Evolutionary conservation across 306 rosid species (phyloP).

Genomic region (Lathyrus sativus): DNA sequence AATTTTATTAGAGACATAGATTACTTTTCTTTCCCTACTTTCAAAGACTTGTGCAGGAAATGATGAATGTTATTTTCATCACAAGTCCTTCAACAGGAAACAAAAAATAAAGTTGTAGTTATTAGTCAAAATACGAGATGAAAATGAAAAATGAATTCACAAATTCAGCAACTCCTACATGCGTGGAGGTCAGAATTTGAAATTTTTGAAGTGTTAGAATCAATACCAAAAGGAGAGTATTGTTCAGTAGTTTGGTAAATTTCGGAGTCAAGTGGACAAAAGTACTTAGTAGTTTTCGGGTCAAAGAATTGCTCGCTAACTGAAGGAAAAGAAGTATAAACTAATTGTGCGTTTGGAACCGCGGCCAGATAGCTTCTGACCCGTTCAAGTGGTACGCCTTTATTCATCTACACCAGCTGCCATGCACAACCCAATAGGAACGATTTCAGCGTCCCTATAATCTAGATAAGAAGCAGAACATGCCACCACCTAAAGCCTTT

Average conservation of each 20-base stretch:
- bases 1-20: constrained; percentile 28
- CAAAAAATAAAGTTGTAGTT: neutral
- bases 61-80: neutral
- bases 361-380: neutral
- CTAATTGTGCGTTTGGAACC: neutral
- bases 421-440: too few relatives aligned
- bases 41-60: neutral
- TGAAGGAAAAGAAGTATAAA: constrained; percentile 25
- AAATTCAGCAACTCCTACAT: constrained; percentile 2
- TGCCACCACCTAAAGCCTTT: too few relatives aligned
- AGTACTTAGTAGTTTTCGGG: constrained; percentile 10
- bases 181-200: constrained; percentile 6
- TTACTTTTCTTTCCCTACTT: constrained; percentile 13
- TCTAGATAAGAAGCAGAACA: too few relatives aligned
- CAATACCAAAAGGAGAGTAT: constrained; percentile 18
- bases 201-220: neutral
- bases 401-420: too few relatives aligned
- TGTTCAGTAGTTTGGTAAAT: constrained; percentile 20
- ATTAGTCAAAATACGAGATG: neutral
- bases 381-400: neutral
- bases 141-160: constrained; percentile 3
- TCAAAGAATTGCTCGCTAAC: constrained; percentile 15
- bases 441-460: too few relatives aligned
- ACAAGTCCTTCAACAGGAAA: constrained; percentile 2
- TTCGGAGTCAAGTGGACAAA: neutral